A percentile compares a stretch with the other conserved stretches of the same genome.
Conservation (phyloP, 1,284 basidiomycete genomes). For the Ceratobasidium sp. region DNA sequence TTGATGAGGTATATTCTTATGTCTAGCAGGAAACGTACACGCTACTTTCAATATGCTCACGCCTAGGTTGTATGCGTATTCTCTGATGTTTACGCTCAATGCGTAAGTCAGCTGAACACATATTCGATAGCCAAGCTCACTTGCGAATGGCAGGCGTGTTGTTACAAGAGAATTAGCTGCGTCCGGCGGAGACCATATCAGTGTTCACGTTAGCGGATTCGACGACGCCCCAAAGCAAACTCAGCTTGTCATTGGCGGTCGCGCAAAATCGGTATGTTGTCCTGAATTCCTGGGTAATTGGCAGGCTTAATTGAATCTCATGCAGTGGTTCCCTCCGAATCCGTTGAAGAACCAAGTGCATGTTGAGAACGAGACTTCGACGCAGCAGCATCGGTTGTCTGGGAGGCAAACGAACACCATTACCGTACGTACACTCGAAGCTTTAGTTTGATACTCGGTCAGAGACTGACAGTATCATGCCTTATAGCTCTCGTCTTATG, state of each 20-base stretch:
- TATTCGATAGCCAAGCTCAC: neutral
- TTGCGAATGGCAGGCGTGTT: neutral
- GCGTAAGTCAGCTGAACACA: neutral
- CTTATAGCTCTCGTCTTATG: slow-evolving; percentile 6
- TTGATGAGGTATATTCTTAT: neutral
- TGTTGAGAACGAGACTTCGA: slow-evolving; percentile 8
- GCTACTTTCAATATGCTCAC: slow-evolving; percentile 29
- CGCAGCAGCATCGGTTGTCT: neutral
- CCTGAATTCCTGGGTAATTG: neutral
- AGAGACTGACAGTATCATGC: neutral
- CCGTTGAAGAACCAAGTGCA: neutral
- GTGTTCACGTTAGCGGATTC: neutral
- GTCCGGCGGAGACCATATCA: slow-evolving; percentile 14
- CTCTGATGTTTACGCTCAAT: slow-evolving; percentile 2
- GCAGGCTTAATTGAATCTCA: neutral
- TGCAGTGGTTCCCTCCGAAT: slow-evolving; percentile 3
- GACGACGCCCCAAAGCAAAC: neutral
- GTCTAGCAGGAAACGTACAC: slow-evolving; percentile 1
- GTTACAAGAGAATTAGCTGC: neutral
- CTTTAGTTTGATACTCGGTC: neutral
- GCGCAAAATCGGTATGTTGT: neutral
- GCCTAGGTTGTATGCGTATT: slow-evolving; percentile 21
- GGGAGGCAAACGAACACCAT: neutral
- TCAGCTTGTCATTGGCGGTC: slow-evolving; percentile 5
- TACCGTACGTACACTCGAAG: too few species aligned